These are phyloP conservation scores for Vaccinium macrocarpon DNA, from an alignment of 148 eudicot genomes.

Conservation along the genomic window DNA sequence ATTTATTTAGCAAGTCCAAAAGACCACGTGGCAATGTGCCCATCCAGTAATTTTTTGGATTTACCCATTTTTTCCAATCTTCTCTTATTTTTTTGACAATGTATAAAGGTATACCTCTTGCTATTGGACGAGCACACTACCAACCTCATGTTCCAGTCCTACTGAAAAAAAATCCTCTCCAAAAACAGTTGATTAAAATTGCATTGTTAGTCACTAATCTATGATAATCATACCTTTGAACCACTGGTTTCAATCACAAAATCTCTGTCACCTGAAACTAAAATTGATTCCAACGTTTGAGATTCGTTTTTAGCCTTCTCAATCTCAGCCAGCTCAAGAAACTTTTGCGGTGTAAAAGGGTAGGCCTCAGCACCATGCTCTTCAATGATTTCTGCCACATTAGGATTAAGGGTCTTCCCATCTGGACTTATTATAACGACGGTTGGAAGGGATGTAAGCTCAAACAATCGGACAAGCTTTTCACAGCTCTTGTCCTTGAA, in stretches of 20 bases:
- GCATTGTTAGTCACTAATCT: neutral
- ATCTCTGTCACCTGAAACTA: constrained; percentile 56
- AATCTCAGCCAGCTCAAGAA: constrained; percentile 60
- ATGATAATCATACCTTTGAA: constrained; percentile 42
- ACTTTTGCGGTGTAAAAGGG: constrained; percentile 74
- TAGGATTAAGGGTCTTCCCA: constrained; percentile 66
- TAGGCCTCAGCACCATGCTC: constrained; percentile 62
- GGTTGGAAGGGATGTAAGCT: constrained; percentile 60
- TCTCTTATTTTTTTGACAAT: neutral
- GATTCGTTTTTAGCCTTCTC: constrained; percentile 54
- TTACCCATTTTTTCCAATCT: neutral
- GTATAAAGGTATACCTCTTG: neutral
- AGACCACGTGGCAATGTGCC: neutral
- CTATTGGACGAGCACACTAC: neutral
- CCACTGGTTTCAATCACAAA: constrained; percentile 63
- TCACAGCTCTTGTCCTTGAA: constrained; percentile 51
- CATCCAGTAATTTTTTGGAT: neutral
- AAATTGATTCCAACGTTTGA: constrained; percentile 74
- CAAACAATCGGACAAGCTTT: constrained; percentile 62
- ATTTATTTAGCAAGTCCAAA: neutral
- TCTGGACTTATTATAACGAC: constrained; percentile 64
- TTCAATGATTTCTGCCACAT: constrained; percentile 57
- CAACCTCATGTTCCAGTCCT: neutral
- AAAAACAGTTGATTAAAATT: neutral
- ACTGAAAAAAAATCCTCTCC: neutral